These are phyloP conservation scores for Fusarium algeriense DNA, from an alignment of 2,329 filamentous ascomycete genomes.

Conservation along the genomic window DNA sequence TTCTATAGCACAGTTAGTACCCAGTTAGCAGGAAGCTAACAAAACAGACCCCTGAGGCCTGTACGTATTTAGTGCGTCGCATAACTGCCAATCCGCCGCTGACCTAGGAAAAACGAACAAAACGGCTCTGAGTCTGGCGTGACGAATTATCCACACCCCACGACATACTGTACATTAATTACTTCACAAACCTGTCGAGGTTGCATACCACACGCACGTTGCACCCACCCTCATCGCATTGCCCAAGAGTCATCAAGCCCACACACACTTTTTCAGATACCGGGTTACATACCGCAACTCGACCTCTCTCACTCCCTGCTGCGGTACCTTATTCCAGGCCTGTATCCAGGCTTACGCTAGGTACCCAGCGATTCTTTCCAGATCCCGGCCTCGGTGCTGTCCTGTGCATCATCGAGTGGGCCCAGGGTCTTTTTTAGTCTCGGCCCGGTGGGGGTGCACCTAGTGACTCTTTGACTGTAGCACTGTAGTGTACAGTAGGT, in stretches of 20 bases:
- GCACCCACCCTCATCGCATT: conserved; percentile 10
- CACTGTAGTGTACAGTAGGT: conserved; percentile 8
- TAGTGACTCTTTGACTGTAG: neutral
- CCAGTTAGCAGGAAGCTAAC: too few relatives aligned
- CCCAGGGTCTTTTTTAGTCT: conserved; percentile 29
- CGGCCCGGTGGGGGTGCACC: conserved; percentile 8
- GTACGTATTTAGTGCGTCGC: neutral
- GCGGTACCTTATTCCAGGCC: conserved; percentile 23
- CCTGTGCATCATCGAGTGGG: conserved; percentile 39
- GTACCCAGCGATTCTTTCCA: conserved; percentile 13
- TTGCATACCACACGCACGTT: neutral
- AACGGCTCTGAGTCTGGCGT: conserved; percentile 36
- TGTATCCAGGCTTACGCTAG: conserved; percentile 11
- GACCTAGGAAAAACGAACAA: conserved; percentile 35
- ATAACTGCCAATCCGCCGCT: conserved; percentile 25
- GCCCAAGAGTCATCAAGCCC: conserved; percentile 15
- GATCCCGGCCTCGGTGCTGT: conserved; percentile 25
- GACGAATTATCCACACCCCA: conserved; percentile 18
- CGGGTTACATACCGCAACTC: conserved; percentile 32
- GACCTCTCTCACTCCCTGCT: conserved; percentile 21
- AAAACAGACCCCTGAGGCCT: too few relatives aligned
- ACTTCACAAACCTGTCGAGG: conserved; percentile 6
- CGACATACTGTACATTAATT: conserved; percentile 4
- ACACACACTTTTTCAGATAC: conserved; percentile 25
- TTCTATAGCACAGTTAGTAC: too few relatives aligned